Percentiles rank a stretch among this genome's conserved stretches.
These are phyloP conservation scores for Apiospora pterosperma DNA, from an alignment of 2,329 filamentous ascomycete genomes.

Conservation along the genomic window DNA sequence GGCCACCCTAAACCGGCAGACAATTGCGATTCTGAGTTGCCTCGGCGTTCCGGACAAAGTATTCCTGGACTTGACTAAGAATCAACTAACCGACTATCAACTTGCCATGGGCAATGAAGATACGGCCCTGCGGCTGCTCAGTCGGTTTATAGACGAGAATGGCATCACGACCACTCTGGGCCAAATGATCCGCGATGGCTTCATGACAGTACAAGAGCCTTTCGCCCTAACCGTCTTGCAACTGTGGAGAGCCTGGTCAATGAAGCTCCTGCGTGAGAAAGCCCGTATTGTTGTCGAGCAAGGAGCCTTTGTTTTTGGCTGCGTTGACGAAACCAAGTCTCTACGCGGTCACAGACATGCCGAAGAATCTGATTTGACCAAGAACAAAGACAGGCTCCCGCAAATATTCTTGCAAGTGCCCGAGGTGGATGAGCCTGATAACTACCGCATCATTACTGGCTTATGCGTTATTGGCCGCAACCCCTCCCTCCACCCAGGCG, in stretches of 20 bases:
- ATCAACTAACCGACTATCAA: conserved; percentile 67
- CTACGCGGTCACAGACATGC: conserved; percentile 67
- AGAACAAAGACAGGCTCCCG: conserved; percentile 57
- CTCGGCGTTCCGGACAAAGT: conserved; percentile 67
- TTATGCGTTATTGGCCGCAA: conserved; percentile 85
- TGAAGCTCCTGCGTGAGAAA: conserved; percentile 90
- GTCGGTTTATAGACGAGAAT: conserved; percentile 79
- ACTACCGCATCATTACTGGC: conserved; percentile 67
- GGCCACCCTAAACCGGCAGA: conserved; percentile 84
- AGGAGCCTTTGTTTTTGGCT: conserved; percentile 84
- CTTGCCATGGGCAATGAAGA: conserved; percentile 63
- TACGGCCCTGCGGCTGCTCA: conserved; percentile 65
- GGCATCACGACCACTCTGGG: conserved; percentile 73
- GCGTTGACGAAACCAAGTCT: conserved; percentile 77
- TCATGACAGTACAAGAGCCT: conserved; percentile 71
- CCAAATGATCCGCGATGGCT: conserved; percentile 74
- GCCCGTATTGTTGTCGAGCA: conserved; percentile 78
- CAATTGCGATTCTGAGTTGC: conserved; percentile 78
- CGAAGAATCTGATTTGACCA: conserved; percentile 34
- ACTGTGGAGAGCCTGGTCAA: conserved; percentile 84
- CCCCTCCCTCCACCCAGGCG: conserved; percentile 88
- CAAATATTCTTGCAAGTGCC: conserved; percentile 88
- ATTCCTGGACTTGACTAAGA: conserved; percentile 65
- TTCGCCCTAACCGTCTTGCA: conserved; percentile 77
- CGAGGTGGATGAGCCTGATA: conserved; percentile 46